Conservation (phyloP, 2,329 filamentous ascomycete species). For the Lachnellula arida region DNA sequence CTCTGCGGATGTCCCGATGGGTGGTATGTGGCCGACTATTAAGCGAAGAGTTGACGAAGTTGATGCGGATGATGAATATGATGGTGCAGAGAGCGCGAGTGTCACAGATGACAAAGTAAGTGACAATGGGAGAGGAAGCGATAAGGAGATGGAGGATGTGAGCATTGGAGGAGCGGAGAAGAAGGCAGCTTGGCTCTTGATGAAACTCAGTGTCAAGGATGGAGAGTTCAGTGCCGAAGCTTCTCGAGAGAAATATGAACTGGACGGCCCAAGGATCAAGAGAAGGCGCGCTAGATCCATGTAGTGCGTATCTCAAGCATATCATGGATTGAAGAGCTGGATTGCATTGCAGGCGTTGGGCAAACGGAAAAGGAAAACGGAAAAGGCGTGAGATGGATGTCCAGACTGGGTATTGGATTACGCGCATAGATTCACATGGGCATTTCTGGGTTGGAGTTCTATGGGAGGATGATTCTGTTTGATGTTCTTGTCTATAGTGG, state of each 20-base stretch:
- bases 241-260: slow-evolving; percentile 3
- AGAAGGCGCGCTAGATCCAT: slow-evolving; percentile 38
- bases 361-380: neutral
- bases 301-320: slow-evolving; percentile 9
- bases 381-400: slow-evolving; percentile 5
- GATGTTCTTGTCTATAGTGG: neutral
- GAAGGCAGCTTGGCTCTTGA: slow-evolving; percentile 43
- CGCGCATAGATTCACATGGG: neutral
- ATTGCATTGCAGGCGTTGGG: neutral
- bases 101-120: slow-evolving; percentile 18
- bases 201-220: slow-evolving; percentile 44
- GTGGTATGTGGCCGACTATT: slow-evolving; percentile 1
- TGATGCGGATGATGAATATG: slow-evolving; percentile 26
- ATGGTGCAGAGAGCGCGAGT: slow-evolving; percentile 23
- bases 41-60: slow-evolving; percentile 22
- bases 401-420: neutral
- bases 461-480: neutral
- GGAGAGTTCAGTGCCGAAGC: slow-evolving; percentile 9
- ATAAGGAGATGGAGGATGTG: slow-evolving; percentile 16
- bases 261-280: slow-evolving; percentile 34
- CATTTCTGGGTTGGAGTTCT: neutral
- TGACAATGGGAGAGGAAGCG: slow-evolving; percentile 8
- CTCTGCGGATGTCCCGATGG: slow-evolving; percentile 24
- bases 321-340: neutral
- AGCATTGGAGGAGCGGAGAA: slow-evolving; percentile 34